A percentile compares a stretch with the other conserved stretches of the same genome.
These are phyloP conservation scores for Chlamydomonas applanata DNA, from an alignment of 139 green algal genomes.

Conservation along the genomic window DNA sequence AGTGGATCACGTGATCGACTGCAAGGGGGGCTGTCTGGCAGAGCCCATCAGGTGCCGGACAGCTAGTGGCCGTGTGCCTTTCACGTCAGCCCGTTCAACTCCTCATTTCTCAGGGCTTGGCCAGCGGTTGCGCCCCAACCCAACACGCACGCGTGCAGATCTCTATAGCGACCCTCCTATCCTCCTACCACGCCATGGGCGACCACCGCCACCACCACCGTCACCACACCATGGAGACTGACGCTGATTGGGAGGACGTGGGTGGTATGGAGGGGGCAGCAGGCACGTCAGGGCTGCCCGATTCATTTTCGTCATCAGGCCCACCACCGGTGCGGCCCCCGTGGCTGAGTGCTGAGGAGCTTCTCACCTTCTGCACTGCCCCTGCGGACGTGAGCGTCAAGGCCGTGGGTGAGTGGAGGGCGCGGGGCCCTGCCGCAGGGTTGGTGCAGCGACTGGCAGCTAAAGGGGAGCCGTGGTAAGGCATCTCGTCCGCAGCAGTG, in stretches of 20 bases:
- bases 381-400: conserved; percentile 30
- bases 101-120: not conserved
- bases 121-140: not conserved
- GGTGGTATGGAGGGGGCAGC: not conserved
- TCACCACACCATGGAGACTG: no score
- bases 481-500: no score
- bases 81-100: not conserved
- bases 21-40: not conserved
- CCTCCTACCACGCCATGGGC: not conserved
- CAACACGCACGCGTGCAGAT: not conserved
- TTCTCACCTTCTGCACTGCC: conserved; percentile 28
- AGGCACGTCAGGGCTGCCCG: no score
- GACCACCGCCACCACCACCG: no score
- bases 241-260: no score
- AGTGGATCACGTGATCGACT: not conserved
- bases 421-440: not conserved
- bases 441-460: not conserved
- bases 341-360: conserved; percentile 17
- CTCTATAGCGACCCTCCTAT: not conserved
- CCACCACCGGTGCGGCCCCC: no score
- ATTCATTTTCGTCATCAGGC: no score
- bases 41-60: not conserved
- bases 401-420: conserved; percentile 7
- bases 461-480: no score
- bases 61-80: not conserved